phyloP scores from a whole-genome alignment of 2,329 filamentous ascomycete genomes.

The Chalara sp. region DNA sequence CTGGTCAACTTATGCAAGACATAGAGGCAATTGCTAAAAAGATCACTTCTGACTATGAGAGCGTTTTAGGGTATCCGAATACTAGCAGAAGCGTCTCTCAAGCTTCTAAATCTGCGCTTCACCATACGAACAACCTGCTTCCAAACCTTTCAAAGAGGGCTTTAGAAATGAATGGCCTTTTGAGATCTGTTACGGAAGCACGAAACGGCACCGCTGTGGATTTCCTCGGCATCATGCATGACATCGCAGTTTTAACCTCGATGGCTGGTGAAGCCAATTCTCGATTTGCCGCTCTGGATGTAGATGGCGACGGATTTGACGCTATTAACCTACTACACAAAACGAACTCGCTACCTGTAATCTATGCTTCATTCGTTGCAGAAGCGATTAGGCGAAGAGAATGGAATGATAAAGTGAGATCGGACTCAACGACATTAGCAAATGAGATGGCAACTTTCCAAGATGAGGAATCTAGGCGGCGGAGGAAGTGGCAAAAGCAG shows the following conservation, averaged over 20 bases:
- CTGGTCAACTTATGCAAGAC: slow-evolving; percentile 67
- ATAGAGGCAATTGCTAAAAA: slow-evolving; percentile 82
- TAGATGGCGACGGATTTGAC: slow-evolving; percentile 68
- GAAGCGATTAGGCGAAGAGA: slow-evolving; percentile 82
- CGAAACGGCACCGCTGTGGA: slow-evolving; percentile 62
- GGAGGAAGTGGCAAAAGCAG: slow-evolving; percentile 84
- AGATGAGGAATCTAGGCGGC: slow-evolving; percentile 83
- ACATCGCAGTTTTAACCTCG: slow-evolving; percentile 73
- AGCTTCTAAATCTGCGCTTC: slow-evolving; percentile 56
- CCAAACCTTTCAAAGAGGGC: slow-evolving; percentile 50
- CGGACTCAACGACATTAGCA: slow-evolving; percentile 77
- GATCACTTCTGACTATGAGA: slow-evolving; percentile 78
- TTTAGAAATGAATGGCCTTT: slow-evolving; percentile 54
- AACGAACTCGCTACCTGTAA: slow-evolving; percentile 75
- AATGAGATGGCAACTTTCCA: slow-evolving; percentile 91
- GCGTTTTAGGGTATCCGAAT: slow-evolving; percentile 61
- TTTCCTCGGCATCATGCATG: slow-evolving; percentile 70
- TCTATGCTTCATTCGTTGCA: slow-evolving; percentile 83
- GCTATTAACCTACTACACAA: slow-evolving; percentile 75
- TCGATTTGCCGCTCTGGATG: slow-evolving; percentile 64
- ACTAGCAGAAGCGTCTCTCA: slow-evolving; percentile 59
- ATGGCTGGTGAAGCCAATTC: slow-evolving; percentile 65
- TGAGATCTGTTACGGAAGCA: slow-evolving; percentile 52
- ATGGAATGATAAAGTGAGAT: slow-evolving; percentile 86
- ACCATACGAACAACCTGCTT: slow-evolving; percentile 55